These are phyloP conservation scores for Maudiozyma pseudohumilis DNA, from an alignment of 805 yeast species.

Conservation along the genomic window DNA sequence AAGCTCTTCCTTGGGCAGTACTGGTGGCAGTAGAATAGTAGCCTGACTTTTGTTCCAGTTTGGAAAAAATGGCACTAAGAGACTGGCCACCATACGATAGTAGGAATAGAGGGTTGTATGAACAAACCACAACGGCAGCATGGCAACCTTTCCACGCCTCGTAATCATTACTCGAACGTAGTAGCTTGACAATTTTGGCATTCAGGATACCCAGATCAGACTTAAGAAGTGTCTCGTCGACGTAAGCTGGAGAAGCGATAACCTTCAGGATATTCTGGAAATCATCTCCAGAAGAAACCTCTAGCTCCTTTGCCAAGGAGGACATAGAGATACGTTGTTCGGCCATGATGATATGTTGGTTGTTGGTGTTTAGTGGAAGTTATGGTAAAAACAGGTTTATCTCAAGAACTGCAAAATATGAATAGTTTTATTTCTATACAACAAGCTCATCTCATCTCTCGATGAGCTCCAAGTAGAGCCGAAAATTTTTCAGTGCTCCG, in stretches of 20 bases:
- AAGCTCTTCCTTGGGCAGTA: conserved; percentile 15
- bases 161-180: conserved; percentile 36
- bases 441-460: no score
- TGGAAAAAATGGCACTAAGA: conserved; percentile 19
- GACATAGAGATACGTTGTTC: conserved; percentile 17
- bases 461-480: no score
- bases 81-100: conserved; percentile 27
- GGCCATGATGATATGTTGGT: conserved; percentile 2
- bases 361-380: not conserved
- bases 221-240: conserved; percentile 24
- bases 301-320: conserved; percentile 21
- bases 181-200: conserved; percentile 34
- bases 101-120: conserved; percentile 28
- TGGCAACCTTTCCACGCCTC: conserved; percentile 54
- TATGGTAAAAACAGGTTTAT: not conserved
- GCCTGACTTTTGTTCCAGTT: conserved; percentile 21
- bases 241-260: conserved; percentile 21
- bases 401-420: no score
- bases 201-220: conserved; percentile 25
- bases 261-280: conserved; percentile 22
- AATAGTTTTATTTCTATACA: no score
- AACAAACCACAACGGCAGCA: conserved; percentile 36
- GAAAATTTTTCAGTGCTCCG: no score
- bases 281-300: conserved; percentile 20
- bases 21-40: conserved; percentile 15